Base-by-base conservation (phyloP, 1,139 yeast species). In the Nakaseomyces delphensis region DNA sequence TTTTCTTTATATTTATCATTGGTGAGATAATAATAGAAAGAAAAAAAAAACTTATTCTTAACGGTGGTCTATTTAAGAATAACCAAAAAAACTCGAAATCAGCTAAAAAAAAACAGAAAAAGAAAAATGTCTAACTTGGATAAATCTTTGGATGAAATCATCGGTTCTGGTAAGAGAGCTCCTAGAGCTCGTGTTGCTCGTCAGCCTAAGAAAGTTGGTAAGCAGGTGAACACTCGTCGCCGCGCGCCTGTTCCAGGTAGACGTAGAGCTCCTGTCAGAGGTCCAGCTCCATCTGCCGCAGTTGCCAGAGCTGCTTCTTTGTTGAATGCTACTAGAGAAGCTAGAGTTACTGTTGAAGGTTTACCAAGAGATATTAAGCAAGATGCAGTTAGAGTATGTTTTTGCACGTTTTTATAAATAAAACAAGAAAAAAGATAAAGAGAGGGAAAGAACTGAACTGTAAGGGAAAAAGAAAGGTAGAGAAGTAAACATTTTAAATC, bases 141-240 rank as follows among this genome's bases (percentile, higher is more conserved):
- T 71, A 83, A 85, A 71, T 86, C 97, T 44, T 79, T 91, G 62
- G 98, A 91, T 70, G 97, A 89, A 59, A 91, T 91, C 64, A 85
- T 91, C 64, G 75, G 94, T 49, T 69, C 85, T 51, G 46, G 48
- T 44, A 55, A 49, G 48, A 70, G 67, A 65, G 76, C 73, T 59
- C 67, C 29, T 14, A 56, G 68, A 55, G 68, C 70, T 48, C 56
- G 55, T 46, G 50, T 56, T 41, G 56, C 59, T 28, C 47, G 42
- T 24, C 41, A 45, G 35, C 61, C 61, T 43, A 59, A 50, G 45
- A 58, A 53, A 50, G 52, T 51, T 36, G 47, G 60, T 21, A 59
- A 59, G 47, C 58, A 57, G 43, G 47, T 59, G 24, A 49, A 45
- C 40, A 45, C 43, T 23, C 55, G 53, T 40, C 59, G 62, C 48